Evolutionary conservation across 78 protist genomes (phyloP), one percentile per base, ranked within the genome.

Genomic region (Dictyostelium firmibasis): DNA sequence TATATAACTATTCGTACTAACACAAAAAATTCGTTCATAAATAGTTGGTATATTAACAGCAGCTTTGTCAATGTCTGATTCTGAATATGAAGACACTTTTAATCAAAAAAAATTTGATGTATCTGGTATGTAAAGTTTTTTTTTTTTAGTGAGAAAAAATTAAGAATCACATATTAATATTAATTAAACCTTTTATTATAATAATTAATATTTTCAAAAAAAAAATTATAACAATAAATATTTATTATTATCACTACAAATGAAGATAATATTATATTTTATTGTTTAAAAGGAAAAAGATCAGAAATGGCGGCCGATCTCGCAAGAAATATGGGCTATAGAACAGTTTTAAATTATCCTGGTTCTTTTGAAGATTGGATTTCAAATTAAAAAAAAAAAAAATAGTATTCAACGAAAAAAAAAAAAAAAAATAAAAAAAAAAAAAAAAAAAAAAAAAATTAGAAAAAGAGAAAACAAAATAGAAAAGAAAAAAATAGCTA

Each of bases 251-350:
- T n/a, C n/a, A n/a, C n/a, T n/a, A n/a, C n/a, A n/a, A n/a, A n/a
- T n/a, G n/a, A n/a, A 43, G 94, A 89, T 89, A 78, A 89, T 89
- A 70, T 89, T 8, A 81, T 89, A 44, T 89, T 89, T 27, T 89
- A 89, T 81, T 89, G 94, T 35, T 31, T 75, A 27, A 89, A 89
- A 81, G 94, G 94, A 23, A 31, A 16, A 13, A 64, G 94, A 81
- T 81, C 87, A n/a, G 86, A 60, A 16, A 36, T 36, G 44, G 94
- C 87, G 23, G 87, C 50, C 1, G 53, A 64, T 23, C 27, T 57
- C 20, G 57, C 67, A 16, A 81, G 50, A 35, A 18, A 33, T 36
- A 36, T 67, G 35, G 94, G 94, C 2, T 89, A 44, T 70, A 67
- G 41, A 41, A 43, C 72, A 0, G 25, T 64, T 10, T 27, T 81